phyloP scores from a whole-genome alignment of 1,139 yeast genomes.

The Meyerozyma sp. region DNA sequence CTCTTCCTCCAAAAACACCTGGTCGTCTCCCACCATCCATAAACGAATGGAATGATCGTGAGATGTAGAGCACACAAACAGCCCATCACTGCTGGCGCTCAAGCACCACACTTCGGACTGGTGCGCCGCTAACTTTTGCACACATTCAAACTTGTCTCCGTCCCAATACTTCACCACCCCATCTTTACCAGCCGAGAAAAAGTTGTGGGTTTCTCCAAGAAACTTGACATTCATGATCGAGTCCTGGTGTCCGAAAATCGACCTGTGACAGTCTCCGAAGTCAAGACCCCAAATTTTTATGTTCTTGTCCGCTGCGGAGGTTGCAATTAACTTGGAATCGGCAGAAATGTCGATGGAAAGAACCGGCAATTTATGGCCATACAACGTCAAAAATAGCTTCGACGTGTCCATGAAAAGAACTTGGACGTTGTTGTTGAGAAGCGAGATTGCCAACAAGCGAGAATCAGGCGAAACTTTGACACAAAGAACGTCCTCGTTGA shows the following conservation, averaged over 20 bases:
- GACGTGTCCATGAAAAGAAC: constrained; percentile 83
- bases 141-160: constrained; percentile 92
- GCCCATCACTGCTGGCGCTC: constrained; percentile 69
- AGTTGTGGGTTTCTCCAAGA: constrained; percentile 78
- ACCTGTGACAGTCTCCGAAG: constrained; percentile 97
- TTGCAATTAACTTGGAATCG: constrained; percentile 81
- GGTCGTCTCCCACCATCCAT: constrained; percentile 92
- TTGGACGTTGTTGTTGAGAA: constrained; percentile 89
- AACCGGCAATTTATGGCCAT: constrained; percentile 95
- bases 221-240: constrained; percentile 85
- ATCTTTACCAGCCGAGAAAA: constrained; percentile 89
- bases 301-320: constrained; percentile 95
- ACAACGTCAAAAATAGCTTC: constrained; percentile 81
- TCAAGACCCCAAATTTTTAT: constrained; percentile 98
- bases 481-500: constrained; percentile 78
- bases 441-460: constrained; percentile 72
- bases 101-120: constrained; percentile 93
- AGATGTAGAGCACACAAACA: constrained; percentile 75
- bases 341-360: constrained; percentile 81
- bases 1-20: constrained; percentile 93
- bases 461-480: constrained; percentile 82
- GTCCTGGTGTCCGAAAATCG: constrained; percentile 95
- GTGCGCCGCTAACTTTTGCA: constrained; percentile 83
- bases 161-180: constrained; percentile 93
- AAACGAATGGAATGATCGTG: constrained; percentile 91